phyloP scores from a whole-genome alignment of 305 asterid species.

The Solanum hybrid region DNA sequence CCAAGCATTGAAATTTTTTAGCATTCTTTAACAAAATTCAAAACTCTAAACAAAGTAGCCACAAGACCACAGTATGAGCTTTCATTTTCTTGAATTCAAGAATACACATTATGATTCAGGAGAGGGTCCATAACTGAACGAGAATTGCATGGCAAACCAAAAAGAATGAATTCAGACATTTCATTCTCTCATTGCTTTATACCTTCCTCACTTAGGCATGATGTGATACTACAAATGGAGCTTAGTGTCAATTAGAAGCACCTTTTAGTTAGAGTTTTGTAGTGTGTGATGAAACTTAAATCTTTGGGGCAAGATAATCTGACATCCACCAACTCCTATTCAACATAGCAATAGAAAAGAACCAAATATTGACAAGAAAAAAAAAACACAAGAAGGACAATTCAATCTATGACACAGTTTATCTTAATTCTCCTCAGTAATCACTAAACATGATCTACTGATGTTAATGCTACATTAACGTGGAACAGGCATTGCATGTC shows the following conservation, averaged over 20 bases:
- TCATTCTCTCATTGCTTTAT: not conserved
- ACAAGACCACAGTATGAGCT: not conserved
- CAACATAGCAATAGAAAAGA: not conserved
- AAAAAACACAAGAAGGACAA: not conserved
- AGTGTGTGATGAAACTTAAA: not conserved
- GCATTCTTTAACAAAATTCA: not conserved
- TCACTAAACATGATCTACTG: not conserved
- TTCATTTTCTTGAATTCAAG: not conserved
- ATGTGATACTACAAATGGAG: not conserved
- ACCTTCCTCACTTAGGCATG: not conserved
- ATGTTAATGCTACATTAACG: not conserved
- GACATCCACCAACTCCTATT: not conserved
- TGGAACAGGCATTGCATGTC: not conserved
- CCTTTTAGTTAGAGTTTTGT: not conserved
- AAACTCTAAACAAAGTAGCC: not conserved
- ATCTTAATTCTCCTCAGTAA: not conserved
- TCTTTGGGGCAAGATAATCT: not conserved
- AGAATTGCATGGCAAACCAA: not conserved
- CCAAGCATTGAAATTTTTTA: not conserved
- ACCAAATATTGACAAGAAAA: not conserved
- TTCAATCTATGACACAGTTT: not conserved
- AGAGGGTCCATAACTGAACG: not conserved
- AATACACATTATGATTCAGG: not conserved
- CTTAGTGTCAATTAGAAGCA: not conserved
- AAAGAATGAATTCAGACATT: not conserved